Evolutionary conservation across 495 filamentous ascomycete genomes (phyloP).

Genomic region (Hypoxylon subgilvum): DNA sequence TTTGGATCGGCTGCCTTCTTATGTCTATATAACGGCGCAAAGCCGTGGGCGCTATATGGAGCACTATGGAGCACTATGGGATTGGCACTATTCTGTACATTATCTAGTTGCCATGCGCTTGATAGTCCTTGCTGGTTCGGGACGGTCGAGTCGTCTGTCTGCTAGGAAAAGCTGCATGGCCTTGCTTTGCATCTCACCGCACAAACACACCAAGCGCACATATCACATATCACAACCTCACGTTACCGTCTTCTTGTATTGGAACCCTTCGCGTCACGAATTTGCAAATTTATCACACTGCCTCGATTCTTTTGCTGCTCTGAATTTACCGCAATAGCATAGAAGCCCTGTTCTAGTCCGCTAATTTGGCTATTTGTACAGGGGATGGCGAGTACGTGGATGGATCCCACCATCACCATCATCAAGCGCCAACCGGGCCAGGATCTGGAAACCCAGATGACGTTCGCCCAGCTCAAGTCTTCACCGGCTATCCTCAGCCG

Average conservation of each 20-base stretch:
- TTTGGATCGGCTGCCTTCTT: conserved; percentile 40
- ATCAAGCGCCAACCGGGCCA: conserved; percentile 54
- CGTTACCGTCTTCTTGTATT: conserved; percentile 46
- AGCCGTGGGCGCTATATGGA: conserved; percentile 41
- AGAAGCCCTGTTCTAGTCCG: conserved; percentile 33
- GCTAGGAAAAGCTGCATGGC: conserved; percentile 42
- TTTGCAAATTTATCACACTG: conserved; percentile 40
- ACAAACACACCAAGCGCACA: conserved; percentile 47
- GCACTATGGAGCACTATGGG: conserved; percentile 26
- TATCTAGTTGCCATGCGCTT: conserved; percentile 44
- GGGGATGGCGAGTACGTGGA: conserved; percentile 61
- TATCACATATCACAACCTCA: conserved; percentile 48
- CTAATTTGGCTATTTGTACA: conserved; percentile 44
- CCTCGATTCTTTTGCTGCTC: conserved; percentile 38
- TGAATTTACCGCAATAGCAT: conserved; percentile 43
- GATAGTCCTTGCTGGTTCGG: conserved; percentile 41
- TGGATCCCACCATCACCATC: conserved; percentile 68
- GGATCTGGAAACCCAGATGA: conserved; percentile 53
- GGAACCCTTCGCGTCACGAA: conserved; percentile 34
- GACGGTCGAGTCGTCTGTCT: conserved; percentile 40
- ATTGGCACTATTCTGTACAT: conserved; percentile 47
- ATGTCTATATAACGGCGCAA: conserved; percentile 45
- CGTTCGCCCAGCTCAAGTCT: conserved; percentile 77
- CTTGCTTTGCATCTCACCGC: conserved; percentile 45
- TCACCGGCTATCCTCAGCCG: conserved; percentile 72